Base-by-base conservation (phyloP, 305 asterid genomes). In the Fraxinus greggii region DNA sequence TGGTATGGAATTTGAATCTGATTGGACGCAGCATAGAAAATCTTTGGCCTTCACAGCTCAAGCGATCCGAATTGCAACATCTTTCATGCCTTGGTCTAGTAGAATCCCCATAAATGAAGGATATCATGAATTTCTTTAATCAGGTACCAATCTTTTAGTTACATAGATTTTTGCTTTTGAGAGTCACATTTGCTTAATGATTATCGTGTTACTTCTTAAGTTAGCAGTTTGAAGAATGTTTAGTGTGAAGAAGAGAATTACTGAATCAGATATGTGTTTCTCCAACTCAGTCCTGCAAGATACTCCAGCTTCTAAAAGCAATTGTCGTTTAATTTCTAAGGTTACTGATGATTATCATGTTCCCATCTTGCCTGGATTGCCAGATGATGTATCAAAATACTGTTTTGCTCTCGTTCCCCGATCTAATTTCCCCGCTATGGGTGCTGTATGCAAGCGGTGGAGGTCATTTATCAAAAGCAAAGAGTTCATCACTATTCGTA, bases 391-490 rank as follows among this genome's bases (percentile, higher is more conserved):
- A 33, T 89, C 95, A 13, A 92, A 89, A 81, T 83, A 89, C 82
- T 91, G 97, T 84, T 93, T 92, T 73, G 91, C 93, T 59, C 96
- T 94, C 48, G 92, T 94, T 82, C 95, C 97, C 15, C 94, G 90
- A 13, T 80, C 95, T 23, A 59, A 83, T 79, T 83, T 89, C 81
- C 97, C 97, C 21, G 86, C 81, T 31, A 85, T 94, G 92, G 93
- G 93, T 51, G 90, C 88, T 56, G 98, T 92, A 38, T 88, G 90
- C 87, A 94, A 86, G 86, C 80, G 80, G 40, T 94, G 98, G 98
- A 91, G 97, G 83, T 89, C 94, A 7, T 90, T 89, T 84, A 86
- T 94, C 69, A 85, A 70, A 81, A 92, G 93, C 85, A 90, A 90
- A 80, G 98, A 94, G 87, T 89, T 94, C 56, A 84, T 88, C 35